Conservation (phyloP, 306 rosid species). For the Lathyrus sativus region DNA sequence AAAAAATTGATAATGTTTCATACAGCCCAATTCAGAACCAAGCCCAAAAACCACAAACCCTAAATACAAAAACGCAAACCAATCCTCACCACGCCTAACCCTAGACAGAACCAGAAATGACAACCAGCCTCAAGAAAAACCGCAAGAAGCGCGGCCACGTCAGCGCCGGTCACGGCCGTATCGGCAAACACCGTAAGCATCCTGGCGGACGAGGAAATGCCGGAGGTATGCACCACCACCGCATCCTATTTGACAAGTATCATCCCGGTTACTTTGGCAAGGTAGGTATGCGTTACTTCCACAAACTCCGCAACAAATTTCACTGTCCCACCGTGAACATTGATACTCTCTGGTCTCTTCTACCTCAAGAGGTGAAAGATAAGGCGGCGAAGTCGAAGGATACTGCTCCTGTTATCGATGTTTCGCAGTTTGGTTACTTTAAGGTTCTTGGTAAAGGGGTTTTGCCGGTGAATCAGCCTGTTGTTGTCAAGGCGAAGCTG, state of each 20-base stretch:
- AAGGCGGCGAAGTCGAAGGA: constrained; percentile 65
- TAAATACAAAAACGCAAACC: background rate
- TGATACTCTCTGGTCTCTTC: constrained; percentile 77
- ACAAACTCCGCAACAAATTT: constrained; percentile 30
- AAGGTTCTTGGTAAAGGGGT: constrained; percentile 80
- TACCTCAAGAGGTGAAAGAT: constrained; percentile 68
- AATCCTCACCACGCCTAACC: constrained; percentile 27
- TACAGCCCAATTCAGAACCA: background rate
- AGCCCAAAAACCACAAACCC: background rate
- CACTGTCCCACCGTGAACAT: constrained; percentile 51
- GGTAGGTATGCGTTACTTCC: constrained; percentile 34
- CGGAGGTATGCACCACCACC: constrained; percentile 50
- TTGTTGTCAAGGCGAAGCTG: constrained; percentile 79
- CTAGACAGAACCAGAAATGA: constrained; percentile 37
- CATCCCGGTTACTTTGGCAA: constrained; percentile 49
- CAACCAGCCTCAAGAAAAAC: constrained; percentile 83
- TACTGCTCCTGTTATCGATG: constrained; percentile 58
- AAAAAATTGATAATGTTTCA: background rate
- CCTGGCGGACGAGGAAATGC: constrained; percentile 47
- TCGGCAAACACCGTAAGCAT: constrained; percentile 49
- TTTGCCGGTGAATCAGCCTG: constrained; percentile 53
- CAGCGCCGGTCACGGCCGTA: constrained; percentile 66
- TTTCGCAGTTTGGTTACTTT: constrained; percentile 66
- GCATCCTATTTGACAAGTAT: constrained; percentile 51
- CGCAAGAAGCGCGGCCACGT: constrained; percentile 92